A percentile compares a stretch with the other conserved stretches of the same genome.
Evolutionary conservation across 148 eudicot species (phyloP).

Genomic region (Vaccinium myrtillus): DNA sequence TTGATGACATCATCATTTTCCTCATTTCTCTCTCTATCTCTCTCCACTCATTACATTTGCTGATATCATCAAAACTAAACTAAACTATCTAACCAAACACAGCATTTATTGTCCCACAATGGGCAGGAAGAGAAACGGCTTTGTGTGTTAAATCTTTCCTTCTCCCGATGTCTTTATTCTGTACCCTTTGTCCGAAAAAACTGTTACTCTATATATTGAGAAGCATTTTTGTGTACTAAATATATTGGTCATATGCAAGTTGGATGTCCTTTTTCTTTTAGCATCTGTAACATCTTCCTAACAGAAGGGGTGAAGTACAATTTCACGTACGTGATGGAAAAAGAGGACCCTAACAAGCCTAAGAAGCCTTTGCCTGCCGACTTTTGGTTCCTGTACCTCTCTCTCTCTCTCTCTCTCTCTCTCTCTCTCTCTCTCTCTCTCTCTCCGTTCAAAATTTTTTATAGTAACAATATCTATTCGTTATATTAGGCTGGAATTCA

Average conservation of each 20-base stretch:
- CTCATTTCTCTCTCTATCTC: too few species aligned
- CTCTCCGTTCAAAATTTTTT: background rate
- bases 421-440: too few species aligned
- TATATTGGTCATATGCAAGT: too few species aligned
- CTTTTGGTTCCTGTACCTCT: background rate
- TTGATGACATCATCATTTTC: too few species aligned
- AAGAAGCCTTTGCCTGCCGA: background rate
- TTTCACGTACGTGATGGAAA: background rate
- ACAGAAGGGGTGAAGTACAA: background rate
- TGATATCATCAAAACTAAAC: too few species aligned
- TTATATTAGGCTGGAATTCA: background rate
- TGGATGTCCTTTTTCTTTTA: background rate
- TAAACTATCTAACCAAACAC: too few species aligned
- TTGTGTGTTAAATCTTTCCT: background rate
- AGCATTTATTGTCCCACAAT: too few species aligned
- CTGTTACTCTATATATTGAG: background rate
- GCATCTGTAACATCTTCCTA: background rate
- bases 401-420: too few species aligned
- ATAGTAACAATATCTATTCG: background rate
- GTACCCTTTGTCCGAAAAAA: background rate
- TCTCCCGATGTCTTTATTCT: background rate
- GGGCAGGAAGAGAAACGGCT: too few species aligned
- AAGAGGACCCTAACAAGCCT: background rate
- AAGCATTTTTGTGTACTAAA: background rate
- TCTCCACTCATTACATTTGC: too few species aligned